These are phyloP conservation scores for Phoma sp. DNA, from an alignment of 2,329 filamentous ascomycete genomes.

Conservation along the genomic window DNA sequence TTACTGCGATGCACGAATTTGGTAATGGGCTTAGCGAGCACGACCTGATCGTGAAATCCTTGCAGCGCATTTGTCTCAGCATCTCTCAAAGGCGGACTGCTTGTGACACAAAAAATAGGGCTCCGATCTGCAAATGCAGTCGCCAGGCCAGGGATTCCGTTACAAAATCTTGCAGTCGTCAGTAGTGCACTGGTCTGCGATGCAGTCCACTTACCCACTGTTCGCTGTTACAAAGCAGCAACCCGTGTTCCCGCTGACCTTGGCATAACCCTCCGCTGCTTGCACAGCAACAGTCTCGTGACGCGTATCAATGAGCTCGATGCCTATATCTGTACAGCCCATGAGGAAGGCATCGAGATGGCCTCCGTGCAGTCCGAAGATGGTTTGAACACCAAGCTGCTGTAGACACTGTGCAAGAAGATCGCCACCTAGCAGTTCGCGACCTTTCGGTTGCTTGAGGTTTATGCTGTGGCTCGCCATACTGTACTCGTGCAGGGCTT, in stretches of 20 bases:
- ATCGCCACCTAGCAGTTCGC: constrained; percentile 56
- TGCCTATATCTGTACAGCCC: constrained; percentile 51
- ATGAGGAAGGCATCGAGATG: constrained; percentile 59
- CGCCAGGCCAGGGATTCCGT: constrained; percentile 55
- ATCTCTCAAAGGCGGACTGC: constrained; percentile 54
- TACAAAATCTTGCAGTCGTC: no score
- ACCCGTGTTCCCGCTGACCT: constrained; percentile 54
- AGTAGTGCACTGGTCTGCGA: no score
- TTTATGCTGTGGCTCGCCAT: constrained; percentile 23
- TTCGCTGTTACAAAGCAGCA: constrained; percentile 59
- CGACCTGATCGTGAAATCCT: constrained; percentile 57
- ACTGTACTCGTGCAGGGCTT: neutral
- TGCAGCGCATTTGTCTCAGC: constrained; percentile 57
- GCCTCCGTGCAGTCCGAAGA: constrained; percentile 58
- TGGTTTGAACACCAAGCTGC: constrained; percentile 52
- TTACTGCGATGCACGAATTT: constrained; percentile 54
- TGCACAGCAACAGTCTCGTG: constrained; percentile 59
- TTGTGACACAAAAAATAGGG: constrained; percentile 56
- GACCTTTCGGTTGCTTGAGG: constrained; percentile 42
- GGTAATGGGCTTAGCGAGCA: constrained; percentile 53
- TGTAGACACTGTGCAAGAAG: constrained; percentile 55
- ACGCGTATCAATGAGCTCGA: constrained; percentile 55
- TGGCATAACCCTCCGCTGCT: constrained; percentile 57
- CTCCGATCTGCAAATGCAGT: constrained; percentile 56
- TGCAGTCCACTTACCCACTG: constrained; percentile 49